Base-by-base conservation (phyloP, 2,329 filamentous ascomycete genomes). In the Colletotrichum shisoi region DNA sequence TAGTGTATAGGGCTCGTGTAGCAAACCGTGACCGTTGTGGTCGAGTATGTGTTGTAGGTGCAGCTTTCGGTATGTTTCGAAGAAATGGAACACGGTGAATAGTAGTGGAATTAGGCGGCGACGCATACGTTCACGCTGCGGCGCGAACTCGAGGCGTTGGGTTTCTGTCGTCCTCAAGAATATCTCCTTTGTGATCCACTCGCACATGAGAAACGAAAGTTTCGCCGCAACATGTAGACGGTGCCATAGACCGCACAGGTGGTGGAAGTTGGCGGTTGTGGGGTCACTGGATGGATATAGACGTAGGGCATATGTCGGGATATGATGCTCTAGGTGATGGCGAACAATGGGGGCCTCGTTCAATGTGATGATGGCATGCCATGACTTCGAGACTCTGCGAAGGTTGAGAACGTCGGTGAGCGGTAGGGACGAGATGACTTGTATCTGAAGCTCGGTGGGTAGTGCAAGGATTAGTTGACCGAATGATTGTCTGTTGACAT, bases 1-100 rank as follows among this genome's bases (percentile, higher is more conserved):
- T 46, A 85, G 67, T 0, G 87, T 89, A 70, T 85, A 89, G 0
- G 87, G 84, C 61, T 82, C 80, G 48, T 74, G 79, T 46, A 77
- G 76, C 52, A 90, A 71, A 5, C 86, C 85, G 56, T 83, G 78
- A 13, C 84, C 83, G 45, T 77, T 78, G 62, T 86, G 80, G 54
- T 85, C 79, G 56, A 79, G 77, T 27, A 90, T 81, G 68, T 86
- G 85, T 70, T 86, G 77, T 8, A 88, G 74, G 70, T 89, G 86
- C 3, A 88, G 78, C 45, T 81, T 82, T 65, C 87, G 84, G 72
- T 88, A 89, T 1, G 81, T 87, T 73, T 90, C 87, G 73, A 90
- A 89, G 72, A 90, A 90, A 74, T 90, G 87, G 70, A 89, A 89
- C 27, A 89, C 80, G 13, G 87, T 89, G 70, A 90, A 89, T 17